phyloP scores from a whole-genome alignment of 2,329 filamentous ascomycete species.

The Septoria linicola region DNA sequence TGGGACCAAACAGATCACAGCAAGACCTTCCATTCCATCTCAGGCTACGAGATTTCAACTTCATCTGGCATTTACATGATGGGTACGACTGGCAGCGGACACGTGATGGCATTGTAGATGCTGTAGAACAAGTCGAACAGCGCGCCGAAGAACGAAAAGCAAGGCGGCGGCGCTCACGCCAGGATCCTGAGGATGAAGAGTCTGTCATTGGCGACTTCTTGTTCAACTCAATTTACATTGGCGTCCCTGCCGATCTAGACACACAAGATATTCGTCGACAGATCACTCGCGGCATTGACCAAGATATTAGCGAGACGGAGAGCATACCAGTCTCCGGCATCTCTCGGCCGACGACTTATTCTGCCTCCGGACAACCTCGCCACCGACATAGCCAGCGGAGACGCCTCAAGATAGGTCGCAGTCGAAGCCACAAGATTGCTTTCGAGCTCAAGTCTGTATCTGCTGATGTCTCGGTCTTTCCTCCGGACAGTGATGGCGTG shows the following conservation, averaged over 20 bases:
- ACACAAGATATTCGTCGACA: conserved; percentile 75
- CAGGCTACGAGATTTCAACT: conserved; percentile 78
- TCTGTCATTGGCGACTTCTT: conserved; percentile 90
- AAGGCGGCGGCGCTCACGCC: conserved; percentile 56
- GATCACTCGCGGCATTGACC: conserved; percentile 86
- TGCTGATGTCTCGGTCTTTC: conserved; percentile 78
- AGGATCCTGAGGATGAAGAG: conserved; percentile 69
- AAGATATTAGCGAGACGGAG: conserved; percentile 82
- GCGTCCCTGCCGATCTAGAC: conserved; percentile 77
- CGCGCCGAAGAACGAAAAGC: conserved; percentile 72
- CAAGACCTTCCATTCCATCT: conserved; percentile 61
- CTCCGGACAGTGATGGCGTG: conserved; percentile 73
- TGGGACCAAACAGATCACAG: background rate
- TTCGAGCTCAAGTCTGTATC: conserved; percentile 87
- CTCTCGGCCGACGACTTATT: conserved; percentile 58
- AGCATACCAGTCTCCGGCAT: conserved; percentile 71
- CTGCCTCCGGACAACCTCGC: conserved; percentile 32
- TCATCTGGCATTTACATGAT: conserved; percentile 98
- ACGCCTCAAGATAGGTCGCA: conserved; percentile 72
- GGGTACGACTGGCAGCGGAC: conserved; percentile 95
- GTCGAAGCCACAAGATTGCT: conserved; percentile 89
- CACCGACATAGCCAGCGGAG: conserved; percentile 30
- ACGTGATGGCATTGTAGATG: conserved; percentile 79
- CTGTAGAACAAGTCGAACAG: conserved; percentile 81
- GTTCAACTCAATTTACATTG: conserved; percentile 99